Evolutionary conservation across 2,329 filamentous ascomycete genomes (phyloP).

Genomic region (Xylariaceae sp.): DNA sequence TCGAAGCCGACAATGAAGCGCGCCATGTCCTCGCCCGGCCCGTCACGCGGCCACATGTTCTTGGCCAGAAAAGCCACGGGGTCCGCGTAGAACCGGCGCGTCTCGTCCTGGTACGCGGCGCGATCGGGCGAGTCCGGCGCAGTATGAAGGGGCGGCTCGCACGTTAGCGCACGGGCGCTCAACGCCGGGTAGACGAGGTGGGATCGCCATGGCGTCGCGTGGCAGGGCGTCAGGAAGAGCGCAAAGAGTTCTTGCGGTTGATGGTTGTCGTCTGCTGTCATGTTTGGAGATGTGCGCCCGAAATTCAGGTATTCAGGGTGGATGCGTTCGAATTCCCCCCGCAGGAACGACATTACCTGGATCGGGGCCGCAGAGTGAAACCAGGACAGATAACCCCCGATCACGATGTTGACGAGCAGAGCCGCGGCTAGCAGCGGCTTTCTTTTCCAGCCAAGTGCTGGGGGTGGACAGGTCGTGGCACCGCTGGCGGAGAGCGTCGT

Average conservation of each 20-base stretch:
- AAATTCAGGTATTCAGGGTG: constrained; percentile 52
- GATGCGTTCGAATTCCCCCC: constrained; percentile 71
- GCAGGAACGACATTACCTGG: constrained; percentile 75
- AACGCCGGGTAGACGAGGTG: constrained; percentile 80
- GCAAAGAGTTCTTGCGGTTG: constrained; percentile 62
- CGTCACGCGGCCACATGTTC: constrained; percentile 56
- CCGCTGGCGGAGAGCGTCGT: constrained; percentile 45
- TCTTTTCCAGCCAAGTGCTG: constrained; percentile 52
- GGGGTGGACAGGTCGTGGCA: constrained; percentile 38
- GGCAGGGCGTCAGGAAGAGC: constrained; percentile 93
- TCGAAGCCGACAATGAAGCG: constrained; percentile 68
- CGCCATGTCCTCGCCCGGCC: constrained; percentile 51
- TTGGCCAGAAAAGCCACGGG: constrained; percentile 62
- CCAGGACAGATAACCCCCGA: constrained; percentile 76
- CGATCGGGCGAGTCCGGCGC: constrained; percentile 66
- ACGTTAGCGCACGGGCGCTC: constrained; percentile 83
- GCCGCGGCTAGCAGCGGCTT: constrained; percentile 63
- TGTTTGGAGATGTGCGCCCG: constrained; percentile 34
- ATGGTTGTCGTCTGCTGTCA: constrained; percentile 30
- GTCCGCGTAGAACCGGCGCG: constrained; percentile 83
- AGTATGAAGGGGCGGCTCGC: constrained; percentile 82
- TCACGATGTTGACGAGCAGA: constrained; percentile 69
- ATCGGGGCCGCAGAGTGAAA: constrained; percentile 84
- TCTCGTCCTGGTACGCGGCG: constrained; percentile 80
- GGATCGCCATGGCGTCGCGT: constrained; percentile 93